A percentile compares a stretch with the other conserved stretches of the same genome.
Evolutionary conservation across 1,139 yeast species (phyloP).

Genomic region (Candida gigantensis): DNA sequence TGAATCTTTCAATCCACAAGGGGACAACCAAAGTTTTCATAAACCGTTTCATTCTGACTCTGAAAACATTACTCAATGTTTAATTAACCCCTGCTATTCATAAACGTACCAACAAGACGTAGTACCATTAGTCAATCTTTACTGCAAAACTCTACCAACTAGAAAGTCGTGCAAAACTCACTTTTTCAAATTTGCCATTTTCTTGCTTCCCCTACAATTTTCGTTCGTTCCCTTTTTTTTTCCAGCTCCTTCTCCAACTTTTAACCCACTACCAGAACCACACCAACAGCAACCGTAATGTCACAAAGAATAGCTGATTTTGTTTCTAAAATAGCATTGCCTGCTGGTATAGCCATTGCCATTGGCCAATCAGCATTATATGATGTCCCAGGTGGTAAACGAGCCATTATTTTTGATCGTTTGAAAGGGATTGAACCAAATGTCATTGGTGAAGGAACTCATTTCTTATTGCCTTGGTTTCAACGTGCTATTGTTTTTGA

Average conservation of each 20-base stretch:
- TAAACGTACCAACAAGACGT: too few species aligned
- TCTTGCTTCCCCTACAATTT: not conserved
- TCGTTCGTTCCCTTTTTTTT: not conserved
- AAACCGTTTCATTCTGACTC: too few species aligned
- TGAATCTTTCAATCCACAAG: too few species aligned
- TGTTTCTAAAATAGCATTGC: conserved; percentile 58
- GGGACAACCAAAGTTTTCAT: too few species aligned
- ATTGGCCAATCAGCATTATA: conserved; percentile 75
- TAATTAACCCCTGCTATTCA: too few species aligned
- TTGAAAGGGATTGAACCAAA: conserved; percentile 81
- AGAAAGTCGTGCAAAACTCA: not conserved
- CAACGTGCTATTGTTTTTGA: conserved; percentile 89
- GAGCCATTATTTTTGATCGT: conserved; percentile 96
- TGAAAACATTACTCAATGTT: too few species aligned
- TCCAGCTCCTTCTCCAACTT: not conserved
- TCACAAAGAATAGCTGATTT: conserved; percentile 42
- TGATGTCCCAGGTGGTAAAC: conserved; percentile 93
- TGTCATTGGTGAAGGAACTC: conserved; percentile 96
- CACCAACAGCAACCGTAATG: conserved; percentile 23
- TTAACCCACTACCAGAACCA: not conserved
- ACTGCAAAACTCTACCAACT: too few species aligned
- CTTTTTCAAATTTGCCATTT: too few species aligned
- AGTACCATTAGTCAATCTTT: too few species aligned
- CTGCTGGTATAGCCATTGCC: conserved; percentile 66
- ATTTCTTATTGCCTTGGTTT: conserved; percentile 93